A percentile compares a stretch with the other conserved stretches of the same genome.
phyloP scores from a whole-genome alignment of 2,329 filamentous ascomycete species.

The Fusarium kyushuense region DNA sequence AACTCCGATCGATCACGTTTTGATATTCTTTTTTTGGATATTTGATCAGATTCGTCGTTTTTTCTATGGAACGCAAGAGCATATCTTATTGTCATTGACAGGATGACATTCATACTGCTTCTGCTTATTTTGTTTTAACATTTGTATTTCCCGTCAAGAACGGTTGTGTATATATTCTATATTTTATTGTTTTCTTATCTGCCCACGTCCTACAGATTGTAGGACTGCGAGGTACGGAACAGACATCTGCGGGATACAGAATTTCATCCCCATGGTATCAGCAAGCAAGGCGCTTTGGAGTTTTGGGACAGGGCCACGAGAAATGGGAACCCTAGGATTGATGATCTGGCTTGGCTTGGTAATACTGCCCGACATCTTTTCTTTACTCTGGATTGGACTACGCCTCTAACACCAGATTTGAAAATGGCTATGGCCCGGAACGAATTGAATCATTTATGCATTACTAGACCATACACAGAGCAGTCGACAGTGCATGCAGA shows the following conservation, averaged over 20 bases:
- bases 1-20: not conserved
- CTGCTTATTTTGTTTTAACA: slow-evolving; percentile 38
- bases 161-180: slow-evolving; percentile 22
- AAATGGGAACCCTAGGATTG: slow-evolving; percentile 22
- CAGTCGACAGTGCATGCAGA: slow-evolving; percentile 10
- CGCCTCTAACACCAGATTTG: slow-evolving; percentile 27
- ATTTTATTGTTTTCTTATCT: slow-evolving; percentile 27
- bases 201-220: slow-evolving; percentile 5
- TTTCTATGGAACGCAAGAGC: slow-evolving; percentile 7
- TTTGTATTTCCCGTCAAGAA: slow-evolving; percentile 14
- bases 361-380: slow-evolving; percentile 30
- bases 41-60: not conserved
- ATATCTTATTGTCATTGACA: slow-evolving; percentile 16
- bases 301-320: slow-evolving; percentile 20
- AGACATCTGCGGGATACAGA: slow-evolving; percentile 25
- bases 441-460: slow-evolving; percentile 31
- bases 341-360: slow-evolving; percentile 35
- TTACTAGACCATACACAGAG: slow-evolving; percentile 17
- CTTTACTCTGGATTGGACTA: slow-evolving; percentile 28
- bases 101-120: slow-evolving; percentile 21
- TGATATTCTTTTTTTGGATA: not conserved
- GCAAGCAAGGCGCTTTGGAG: slow-evolving; percentile 42
- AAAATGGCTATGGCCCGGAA: slow-evolving; percentile 30
- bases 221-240: slow-evolving; percentile 17
- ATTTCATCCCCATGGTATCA: slow-evolving; percentile 23